Evolutionary conservation across 345 rosid genomes (phyloP), one percentile per base, ranked within the genome.

Genomic region (Nasturtium officinale): DNA sequence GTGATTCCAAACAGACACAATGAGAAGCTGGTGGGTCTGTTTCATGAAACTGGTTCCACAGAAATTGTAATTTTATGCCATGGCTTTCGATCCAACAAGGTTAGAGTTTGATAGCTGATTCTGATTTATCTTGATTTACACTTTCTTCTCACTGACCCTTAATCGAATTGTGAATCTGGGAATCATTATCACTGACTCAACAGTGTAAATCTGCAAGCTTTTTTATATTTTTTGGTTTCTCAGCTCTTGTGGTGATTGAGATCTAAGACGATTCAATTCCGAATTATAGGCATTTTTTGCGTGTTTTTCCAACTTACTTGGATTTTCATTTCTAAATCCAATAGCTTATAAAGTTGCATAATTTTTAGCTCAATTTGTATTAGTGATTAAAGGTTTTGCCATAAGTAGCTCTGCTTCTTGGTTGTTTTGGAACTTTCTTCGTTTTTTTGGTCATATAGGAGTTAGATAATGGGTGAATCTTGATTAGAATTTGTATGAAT

Each of bases 31-130:
- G 84, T 87, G 42, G 96, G 98, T 6, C 65, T 87, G 45, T 76
- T 89, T 38, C 90, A 90, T 65, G 94, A 93, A 20, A 83, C 96
- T 60, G 89, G 89, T 12, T 90, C 97, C 3, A 67, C 20, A 68
- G 83, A 89, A 77, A 69, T 90, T 38, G 86, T 85, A 7, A 60
- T 93, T 70, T 53, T 90, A 38, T 93, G 97, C 86, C 98, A 90
- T 69, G 97, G 98, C 26, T 89, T 86, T 73, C 79, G 66, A 75
- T 86, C 96, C 15, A 75, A 64, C 55, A 90, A 89, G 97, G 97
- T 90, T 54, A 37, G 54, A 58, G 5, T 61, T 8, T 65, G 13
- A 45, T 43, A 25, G 0, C 6, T 16, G 43, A 57, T 57, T 57
- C n/a, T 2, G n/a, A 2, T 43, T 43, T 40, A 7, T 16, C 5